A percentile compares a stretch with the other conserved stretches of the same genome.
Conservation (phyloP, 2,329 filamentous ascomycete species). For the Penicillium aurantiogriseum region DNA sequence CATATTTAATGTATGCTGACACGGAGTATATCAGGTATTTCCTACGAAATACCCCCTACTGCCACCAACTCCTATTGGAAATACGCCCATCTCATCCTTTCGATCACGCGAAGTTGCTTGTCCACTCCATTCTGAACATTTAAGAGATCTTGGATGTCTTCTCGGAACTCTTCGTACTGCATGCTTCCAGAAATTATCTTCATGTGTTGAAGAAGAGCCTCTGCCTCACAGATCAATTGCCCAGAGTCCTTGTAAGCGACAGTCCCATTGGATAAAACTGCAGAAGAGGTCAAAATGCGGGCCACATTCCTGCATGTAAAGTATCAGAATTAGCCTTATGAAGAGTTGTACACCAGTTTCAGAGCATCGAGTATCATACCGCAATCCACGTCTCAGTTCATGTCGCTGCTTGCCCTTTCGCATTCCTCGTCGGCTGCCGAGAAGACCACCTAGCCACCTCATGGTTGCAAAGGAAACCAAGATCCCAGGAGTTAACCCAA, state of each 20-base stretch:
- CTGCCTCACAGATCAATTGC: constrained; percentile 82
- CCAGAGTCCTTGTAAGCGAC: constrained; percentile 92
- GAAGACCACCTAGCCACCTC: constrained; percentile 67
- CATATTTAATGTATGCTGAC: background rate
- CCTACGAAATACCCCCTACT: background rate
- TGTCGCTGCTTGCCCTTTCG: constrained; percentile 64
- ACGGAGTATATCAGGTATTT: background rate
- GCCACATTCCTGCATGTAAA: constrained; percentile 67
- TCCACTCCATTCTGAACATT: constrained; percentile 75
- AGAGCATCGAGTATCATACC: constrained; percentile 42
- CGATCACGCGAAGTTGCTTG: constrained; percentile 73
- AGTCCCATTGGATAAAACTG: constrained; percentile 65
- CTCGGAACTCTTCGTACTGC: constrained; percentile 78
- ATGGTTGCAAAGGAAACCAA: constrained; percentile 74
- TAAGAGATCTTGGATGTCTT: constrained; percentile 82
- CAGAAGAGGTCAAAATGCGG: constrained; percentile 69
- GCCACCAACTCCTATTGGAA: constrained; percentile 61
- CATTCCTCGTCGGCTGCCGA: constrained; percentile 70
- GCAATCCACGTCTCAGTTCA: constrained; percentile 72
- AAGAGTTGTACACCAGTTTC: background rate
- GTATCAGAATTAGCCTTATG: constrained; percentile 2
- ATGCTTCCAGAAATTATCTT: constrained; percentile 67
- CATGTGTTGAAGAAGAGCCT: constrained; percentile 72
- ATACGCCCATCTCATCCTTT: constrained; percentile 89
- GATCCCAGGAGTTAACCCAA: constrained; percentile 90